These are phyloP conservation scores for Termitomyces sp. DNA, from an alignment of 768 basidiomycete species.

Conservation along the genomic window DNA sequence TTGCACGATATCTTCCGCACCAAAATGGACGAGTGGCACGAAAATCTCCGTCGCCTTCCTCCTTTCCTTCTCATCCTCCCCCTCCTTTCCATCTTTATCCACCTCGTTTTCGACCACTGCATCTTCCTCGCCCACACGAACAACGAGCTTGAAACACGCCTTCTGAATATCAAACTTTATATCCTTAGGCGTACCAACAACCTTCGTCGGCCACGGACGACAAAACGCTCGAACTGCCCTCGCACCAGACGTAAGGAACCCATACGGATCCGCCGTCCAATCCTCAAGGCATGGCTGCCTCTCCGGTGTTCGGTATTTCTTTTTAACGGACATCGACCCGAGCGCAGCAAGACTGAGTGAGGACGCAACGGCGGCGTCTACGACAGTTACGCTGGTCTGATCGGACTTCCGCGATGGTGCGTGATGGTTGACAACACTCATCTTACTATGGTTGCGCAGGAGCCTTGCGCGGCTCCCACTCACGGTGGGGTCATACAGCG, in stretches of 20 bases:
- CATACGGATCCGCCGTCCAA: conserved; percentile 50
- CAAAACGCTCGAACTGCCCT: conserved; percentile 82
- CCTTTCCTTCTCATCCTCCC: conserved; percentile 17
- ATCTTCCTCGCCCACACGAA: conserved; percentile 63
- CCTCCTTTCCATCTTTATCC: conserved; percentile 19
- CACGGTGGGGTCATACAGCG: conserved; percentile 15
- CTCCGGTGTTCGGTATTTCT: not conserved
- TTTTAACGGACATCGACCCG: conserved; percentile 2
- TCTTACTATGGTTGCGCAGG: conserved; percentile 24
- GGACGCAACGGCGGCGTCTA: conserved; percentile 19
- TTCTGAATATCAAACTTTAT: conserved; percentile 75
- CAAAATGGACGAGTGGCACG: conserved; percentile 88
- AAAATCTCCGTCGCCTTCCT: conserved; percentile 82
- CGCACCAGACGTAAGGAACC: conserved; percentile 82
- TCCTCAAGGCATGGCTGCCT: conserved; percentile 20
- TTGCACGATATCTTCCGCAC: conserved; percentile 24
- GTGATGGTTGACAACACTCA: not conserved
- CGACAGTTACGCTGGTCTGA: conserved; percentile 7
- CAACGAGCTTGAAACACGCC: conserved; percentile 64
- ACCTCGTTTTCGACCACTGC: conserved; percentile 23
- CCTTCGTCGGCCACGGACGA: conserved; percentile 76
- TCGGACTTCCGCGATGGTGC: conserved; percentile 2
- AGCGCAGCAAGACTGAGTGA: conserved; percentile 23
- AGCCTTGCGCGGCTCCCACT: conserved; percentile 38
- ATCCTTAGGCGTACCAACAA: conserved; percentile 62